Base-by-base conservation (phyloP, 2,329 filamentous ascomycete genomes). In the Calonectria hongkongensis region DNA sequence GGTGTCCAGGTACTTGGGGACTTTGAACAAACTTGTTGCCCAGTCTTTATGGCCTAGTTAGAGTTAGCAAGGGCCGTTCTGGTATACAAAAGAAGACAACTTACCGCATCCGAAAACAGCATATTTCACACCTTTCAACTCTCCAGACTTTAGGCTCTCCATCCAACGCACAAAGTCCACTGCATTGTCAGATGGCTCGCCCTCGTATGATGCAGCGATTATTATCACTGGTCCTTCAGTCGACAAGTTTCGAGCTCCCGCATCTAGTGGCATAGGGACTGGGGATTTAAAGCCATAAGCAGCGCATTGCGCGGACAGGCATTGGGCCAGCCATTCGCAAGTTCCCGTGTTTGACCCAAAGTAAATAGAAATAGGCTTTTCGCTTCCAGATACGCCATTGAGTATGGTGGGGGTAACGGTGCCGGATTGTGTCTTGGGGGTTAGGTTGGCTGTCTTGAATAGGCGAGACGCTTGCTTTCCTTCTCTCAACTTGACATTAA, bases 341-440 rank as follows among this genome's bases (percentile, higher is more conserved):
- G 54, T 60, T 15, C 54, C 54, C 4, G 54, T 60, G 30, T 60
- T 60, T 27, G 54, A 60, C n/a, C 54, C 54, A 3, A 60, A 60
- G 39, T 27, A 60, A 18, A 60, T 39, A 6, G 54, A 60, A 41
- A 60, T 60, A 3, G 54, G 54, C 33, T 41, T 60, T 12, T n/a
- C 54, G 1, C 21, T 25, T 9, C 54, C 54, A 15, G 54, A 1
- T 5, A 60, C 12, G 2, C 12, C 33, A 9, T 21, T 21, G 1
- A 33, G 54, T 18, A 60, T 25, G 8, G n/a, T 36, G 9, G 36
- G 21, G 13, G 54, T 18, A 27, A 27, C 6, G 16, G 15, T 10
- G 12, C 54, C 54, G 13, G 33, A 10, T 16, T 39, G 54, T 4
- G 54, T 28, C 21, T 60, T 60, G 8, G 54, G 10, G 4, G 33